Conservation (phyloP, 108 stramenopile species). For the Nannochloropsis gaditana region DNA sequence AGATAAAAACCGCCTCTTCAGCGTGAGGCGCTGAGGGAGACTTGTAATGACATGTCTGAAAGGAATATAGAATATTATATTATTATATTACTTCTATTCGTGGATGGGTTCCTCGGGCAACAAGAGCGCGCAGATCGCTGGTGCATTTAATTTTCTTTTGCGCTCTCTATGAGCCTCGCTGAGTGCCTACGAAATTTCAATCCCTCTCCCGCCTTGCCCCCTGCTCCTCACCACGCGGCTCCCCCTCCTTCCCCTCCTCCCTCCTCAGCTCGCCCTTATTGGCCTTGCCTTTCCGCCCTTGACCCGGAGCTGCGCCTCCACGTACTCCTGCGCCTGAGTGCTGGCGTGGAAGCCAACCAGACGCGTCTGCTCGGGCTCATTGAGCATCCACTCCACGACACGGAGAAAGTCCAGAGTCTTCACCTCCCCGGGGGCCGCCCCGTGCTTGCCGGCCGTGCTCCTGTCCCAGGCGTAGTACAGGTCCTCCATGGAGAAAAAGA, state of each 20-base stretch:
- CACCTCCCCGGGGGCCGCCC: not conserved
- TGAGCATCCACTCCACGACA: not conserved
- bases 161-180: too few species aligned
- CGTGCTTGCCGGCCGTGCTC: slow-evolving; percentile 8
- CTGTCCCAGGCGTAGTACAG: not conserved
- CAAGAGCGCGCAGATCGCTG: too few species aligned
- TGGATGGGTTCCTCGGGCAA: too few species aligned
- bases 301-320: slow-evolving; percentile 8
- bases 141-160: too few species aligned
- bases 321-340: not conserved
- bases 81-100: too few species aligned
- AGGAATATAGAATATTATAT: not conserved
- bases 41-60: not conserved
- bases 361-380: not conserved
- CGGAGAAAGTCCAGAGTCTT: not conserved
- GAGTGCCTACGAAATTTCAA: too few species aligned
- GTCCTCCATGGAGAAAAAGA: slow-evolving; percentile 11
- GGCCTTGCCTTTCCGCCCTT: not conserved
- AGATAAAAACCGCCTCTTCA: not conserved
- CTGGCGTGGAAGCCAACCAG: slow-evolving; percentile 7
- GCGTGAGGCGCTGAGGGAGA: not conserved
- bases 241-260: not conserved
- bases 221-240: not conserved
- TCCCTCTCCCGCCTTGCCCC: not conserved
- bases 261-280: slow-evolving; percentile 1